A percentile compares a stretch with the other conserved stretches of the same genome.
Evolutionary conservation across 2,329 filamentous ascomycete genomes (phyloP).

Genomic region (Hypoxylon sp.): DNA sequence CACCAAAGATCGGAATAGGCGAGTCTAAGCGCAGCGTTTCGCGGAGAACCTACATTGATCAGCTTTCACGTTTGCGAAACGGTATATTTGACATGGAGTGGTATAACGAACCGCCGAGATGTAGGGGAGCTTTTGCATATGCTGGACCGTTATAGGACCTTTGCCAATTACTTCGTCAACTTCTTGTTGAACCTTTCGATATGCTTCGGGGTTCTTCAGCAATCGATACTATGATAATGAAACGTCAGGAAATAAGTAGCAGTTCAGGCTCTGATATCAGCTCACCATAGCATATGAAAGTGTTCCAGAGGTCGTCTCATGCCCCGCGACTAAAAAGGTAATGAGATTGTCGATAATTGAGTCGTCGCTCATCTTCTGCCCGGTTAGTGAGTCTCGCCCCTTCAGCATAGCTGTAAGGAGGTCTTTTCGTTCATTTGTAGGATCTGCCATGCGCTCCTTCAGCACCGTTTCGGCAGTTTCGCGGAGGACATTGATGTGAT

Average conservation of each 20-base stretch:
- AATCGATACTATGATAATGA: slow-evolving; percentile 55
- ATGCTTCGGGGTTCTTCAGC: slow-evolving; percentile 64
- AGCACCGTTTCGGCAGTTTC: slow-evolving; percentile 63
- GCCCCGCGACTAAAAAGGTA: slow-evolving; percentile 56
- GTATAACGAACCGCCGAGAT: slow-evolving; percentile 60
- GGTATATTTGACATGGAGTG: background rate
- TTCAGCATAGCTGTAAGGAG: slow-evolving; percentile 68
- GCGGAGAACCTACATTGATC: slow-evolving; percentile 58
- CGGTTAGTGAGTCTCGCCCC: slow-evolving; percentile 66
- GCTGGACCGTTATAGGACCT: slow-evolving; percentile 61
- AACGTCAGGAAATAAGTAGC: background rate
- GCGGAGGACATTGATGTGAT: slow-evolving; percentile 59
- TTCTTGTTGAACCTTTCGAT: slow-evolving; percentile 65
- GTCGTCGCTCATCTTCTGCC: slow-evolving; percentile 62
- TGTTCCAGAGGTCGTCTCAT: slow-evolving; percentile 68
- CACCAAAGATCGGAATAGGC: slow-evolving; percentile 65
- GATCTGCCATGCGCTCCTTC: slow-evolving; percentile 56
- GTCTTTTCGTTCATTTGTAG: slow-evolving; percentile 57
- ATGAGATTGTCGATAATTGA: slow-evolving; percentile 67
- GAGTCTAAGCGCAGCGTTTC: slow-evolving; percentile 68
- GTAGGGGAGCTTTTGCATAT: slow-evolving; percentile 67
- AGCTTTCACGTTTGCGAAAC: slow-evolving; percentile 4
- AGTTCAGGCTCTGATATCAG: slow-evolving; percentile 56
- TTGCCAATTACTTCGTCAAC: slow-evolving; percentile 66
- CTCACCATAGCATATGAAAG: slow-evolving; percentile 61